Base-by-base conservation (phyloP, 805 yeast genomes). In the Henningerozyma blattae region DNA sequence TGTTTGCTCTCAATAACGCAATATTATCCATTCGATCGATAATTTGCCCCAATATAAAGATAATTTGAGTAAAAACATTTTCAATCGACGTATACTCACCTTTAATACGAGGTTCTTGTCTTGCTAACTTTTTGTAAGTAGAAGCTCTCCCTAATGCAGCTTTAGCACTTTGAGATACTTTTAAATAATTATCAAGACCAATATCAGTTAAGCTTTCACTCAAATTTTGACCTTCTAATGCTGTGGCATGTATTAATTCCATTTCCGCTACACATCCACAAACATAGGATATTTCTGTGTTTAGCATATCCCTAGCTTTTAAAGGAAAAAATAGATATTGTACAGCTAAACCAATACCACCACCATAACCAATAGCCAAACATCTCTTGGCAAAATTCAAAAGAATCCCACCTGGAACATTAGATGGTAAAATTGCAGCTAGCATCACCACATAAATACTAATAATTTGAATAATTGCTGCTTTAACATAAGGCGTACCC, bases 311-410 rank as follows among this genome's bases (percentile, higher is more conserved):
- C 32, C 73, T 50, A 0, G 75, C 72, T 32, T 60, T 65, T 6
- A 61, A 58, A 0, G 75, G 75, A 39, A 67, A 69, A 28, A 70
- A 42, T 0, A 56, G 34, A 6, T 66, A 42, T 37, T 70, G 75
- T 12, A 68, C 68, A 7, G 65, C 27, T 30, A 68, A 35, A 0
- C 74, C 72, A 6, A 64, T 59, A 4, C 58, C 59, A 17, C 73
- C 72, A 34, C 75, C 75, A 40, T 68, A 61, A 3, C 68, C 58
- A 50, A 68, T 65, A 0, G 75, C 70, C 5, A 70, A 37, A 44
- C 71, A 65, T 42, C 75, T 53, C 38, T 68, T 70, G 2, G 65
- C 72, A 45, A 66, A 70, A 43, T 63, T 67, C 7, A 48, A 50
- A 17, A 57, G 37, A 33, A 69, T 68, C 0, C 65, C 54, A 5